phyloP scores from a whole-genome alignment of 768 basidiomycete genomes.

The Erythrobasidium yunnanense region DNA sequence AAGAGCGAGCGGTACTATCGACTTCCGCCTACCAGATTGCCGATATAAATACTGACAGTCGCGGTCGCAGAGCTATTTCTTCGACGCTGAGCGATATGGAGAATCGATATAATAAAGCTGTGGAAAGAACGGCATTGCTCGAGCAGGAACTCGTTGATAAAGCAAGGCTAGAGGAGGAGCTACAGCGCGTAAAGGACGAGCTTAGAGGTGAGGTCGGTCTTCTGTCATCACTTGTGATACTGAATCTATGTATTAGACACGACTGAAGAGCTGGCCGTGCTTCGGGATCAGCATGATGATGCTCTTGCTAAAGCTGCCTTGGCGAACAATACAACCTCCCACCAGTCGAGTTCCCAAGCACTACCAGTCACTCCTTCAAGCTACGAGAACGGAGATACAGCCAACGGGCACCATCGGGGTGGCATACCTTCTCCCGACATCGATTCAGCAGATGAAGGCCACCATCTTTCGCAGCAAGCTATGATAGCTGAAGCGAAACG shows the following conservation, averaged over 20 bases:
- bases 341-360: too few species aligned
- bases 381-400: too few species aligned
- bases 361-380: too few species aligned
- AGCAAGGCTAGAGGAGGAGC: conserved; percentile 77
- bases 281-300: too few species aligned
- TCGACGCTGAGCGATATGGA: conserved; percentile 50
- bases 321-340: too few species aligned
- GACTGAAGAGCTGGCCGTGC: background rate
- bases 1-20: conserved; percentile 82
- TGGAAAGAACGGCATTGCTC: conserved; percentile 93
- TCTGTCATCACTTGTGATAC: background rate
- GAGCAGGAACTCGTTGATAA: conserved; percentile 92
- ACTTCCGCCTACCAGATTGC: too few species aligned
- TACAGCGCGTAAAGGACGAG: conserved; percentile 82
- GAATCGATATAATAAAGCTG: conserved; percentile 71
- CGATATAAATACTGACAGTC: too few species aligned
- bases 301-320: too few species aligned
- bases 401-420: background rate
- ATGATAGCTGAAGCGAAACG: background rate
- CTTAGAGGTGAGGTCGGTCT: conserved; percentile 40
- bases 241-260: background rate
- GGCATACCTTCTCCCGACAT: conserved; percentile 3
- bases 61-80: too few species aligned
- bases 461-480: background rate
- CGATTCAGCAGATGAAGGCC: background rate